Evolutionary conservation across 345 rosid species (phyloP), one percentile per base, ranked within the genome.

Genomic region (Trapa bicornis): DNA sequence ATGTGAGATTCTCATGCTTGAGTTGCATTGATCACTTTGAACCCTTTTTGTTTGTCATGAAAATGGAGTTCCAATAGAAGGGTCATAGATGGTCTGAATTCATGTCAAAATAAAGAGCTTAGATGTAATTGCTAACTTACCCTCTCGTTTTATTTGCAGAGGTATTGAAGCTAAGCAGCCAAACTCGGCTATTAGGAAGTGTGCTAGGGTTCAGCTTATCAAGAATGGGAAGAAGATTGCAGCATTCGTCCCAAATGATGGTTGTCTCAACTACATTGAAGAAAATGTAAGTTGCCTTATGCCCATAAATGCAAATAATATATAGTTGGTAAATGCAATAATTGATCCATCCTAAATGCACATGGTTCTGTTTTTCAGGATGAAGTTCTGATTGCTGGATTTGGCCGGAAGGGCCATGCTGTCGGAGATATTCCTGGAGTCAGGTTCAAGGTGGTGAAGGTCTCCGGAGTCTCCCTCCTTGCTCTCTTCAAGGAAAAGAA

Each of bases 161-260:
- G 97, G 99, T 69, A 91, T 89, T 79, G 95, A 91, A 74, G 99
- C 97, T 54, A 93, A 93, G 83, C 96, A 88, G 88, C 99, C 99
- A 6, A 93, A 93, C 82, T 93, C 99, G 79, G 99, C 97, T 52
- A 93, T 93, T 78, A 79, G 97, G 62, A 90, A 93, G 61, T 93
- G 97, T 81, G 97, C 97, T 64, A 79, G 97, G 65, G 99, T 90
- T 72, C 99, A 93, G 76, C 72, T 90, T 56, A 93, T 93, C 77
- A 93, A 93, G 75, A 93, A 93, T 36, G 96, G 95, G 0, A 93
- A 93, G 81, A 93, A 93, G 83, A 93, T 93, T 67, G 96, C 96
- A 53, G 98, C 98, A 47, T 93, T 93, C 61, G 98, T 93, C 22
- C 96, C 97, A 7, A 91, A 89, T 8, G 99, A 93, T 74, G 95